A percentile compares a stretch with the other conserved stretches of the same genome.
Evolutionary conservation across 257 asterid genomes (phyloP).

Genomic region (Leptodermis oblonga): DNA sequence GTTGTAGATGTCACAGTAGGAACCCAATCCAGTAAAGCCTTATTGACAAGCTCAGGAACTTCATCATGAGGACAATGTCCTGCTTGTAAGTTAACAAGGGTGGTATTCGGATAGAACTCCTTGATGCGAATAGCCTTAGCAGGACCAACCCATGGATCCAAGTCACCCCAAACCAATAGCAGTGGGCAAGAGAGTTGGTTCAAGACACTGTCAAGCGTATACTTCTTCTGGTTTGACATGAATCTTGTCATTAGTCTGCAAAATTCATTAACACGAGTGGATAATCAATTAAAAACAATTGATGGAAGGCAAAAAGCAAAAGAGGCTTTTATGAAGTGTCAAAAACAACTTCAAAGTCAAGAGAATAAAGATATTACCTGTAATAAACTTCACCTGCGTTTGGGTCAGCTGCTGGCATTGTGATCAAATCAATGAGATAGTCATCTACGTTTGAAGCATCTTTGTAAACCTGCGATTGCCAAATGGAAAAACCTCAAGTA

Average conservation of each 20-base stretch:
- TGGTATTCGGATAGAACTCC: slow-evolving; percentile 64
- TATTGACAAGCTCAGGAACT: slow-evolving; percentile 83
- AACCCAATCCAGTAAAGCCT: slow-evolving; percentile 81
- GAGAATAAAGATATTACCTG: slow-evolving; percentile 41
- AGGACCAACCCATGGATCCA: slow-evolving; percentile 94
- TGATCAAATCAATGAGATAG: slow-evolving; percentile 77
- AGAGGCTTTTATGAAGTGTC: neutral
- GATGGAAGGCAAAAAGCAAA: neutral
- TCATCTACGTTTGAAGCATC: slow-evolving; percentile 82
- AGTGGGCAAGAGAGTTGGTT: slow-evolving; percentile 72
- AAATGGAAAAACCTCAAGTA: slow-evolving; percentile 9
- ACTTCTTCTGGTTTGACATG: slow-evolving; percentile 77
- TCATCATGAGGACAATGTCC: slow-evolving; percentile 98
- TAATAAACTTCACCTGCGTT: slow-evolving; percentile 92
- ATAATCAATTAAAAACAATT: neutral
- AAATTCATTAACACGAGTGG: neutral
- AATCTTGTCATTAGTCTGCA: slow-evolving; percentile 74
- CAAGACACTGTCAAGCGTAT: slow-evolving; percentile 71
- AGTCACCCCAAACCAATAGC: slow-evolving; percentile 85
- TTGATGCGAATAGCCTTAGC: slow-evolving; percentile 79
- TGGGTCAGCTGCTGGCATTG: slow-evolving; percentile 78
- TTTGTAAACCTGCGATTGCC: slow-evolving; percentile 53
- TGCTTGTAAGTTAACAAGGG: slow-evolving; percentile 67
- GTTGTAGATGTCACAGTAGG: slow-evolving; percentile 29
- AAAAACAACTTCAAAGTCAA: neutral